Evolutionary conservation across 1,139 yeast genomes (phyloP), one percentile per base, ranked within the genome.

Genomic region (Pichia sp.): DNA sequence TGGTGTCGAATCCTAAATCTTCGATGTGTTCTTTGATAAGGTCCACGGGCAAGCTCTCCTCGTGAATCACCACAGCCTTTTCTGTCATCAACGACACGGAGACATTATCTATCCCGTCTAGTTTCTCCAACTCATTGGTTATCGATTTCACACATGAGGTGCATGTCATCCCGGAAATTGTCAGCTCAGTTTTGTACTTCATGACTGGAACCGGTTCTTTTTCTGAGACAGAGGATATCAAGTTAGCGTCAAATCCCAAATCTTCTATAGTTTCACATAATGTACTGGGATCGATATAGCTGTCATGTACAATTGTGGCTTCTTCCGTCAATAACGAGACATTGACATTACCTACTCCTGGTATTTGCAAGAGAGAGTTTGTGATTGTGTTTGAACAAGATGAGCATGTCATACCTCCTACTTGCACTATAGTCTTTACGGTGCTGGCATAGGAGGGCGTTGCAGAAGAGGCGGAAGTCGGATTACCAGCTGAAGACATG

Each of bases 361-460:
- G 68, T 5, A 79, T 48, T 0, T 66, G 61, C 54, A 75, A 74
- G 33, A 89, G 70, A 1, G 84, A 81, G 24, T 70, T 69, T 1
- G 85, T 81, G 41, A 91, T 81, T 0, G 92, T 73, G 1, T 83
- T 76, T 3, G 84, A 80, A 67, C 97, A 91, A 0, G 95, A 80
- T 2, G 93, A 87, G 66, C 97, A 91, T 6, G 97, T 89, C 97
- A 91, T 91, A 5, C 97, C 97, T 59, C 70, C 60, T 59, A 67
- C 52, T 8, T 55, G 62, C 6, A 63, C 34, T 7, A 51, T 48
- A 7, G 63, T 54, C 1, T 57, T 55, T 3, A 33, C 52, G 16
- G 24, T 10, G 16, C 29, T 27, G 3, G 33, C 24, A n/a, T 17
- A 9, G 4, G n/a, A 30, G 10, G 41, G 24, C 30, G 44, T 16